These are phyloP conservation scores for Stagonosporopsis chrysanthemi DNA, from an alignment of 2,329 filamentous ascomycete species.

Conservation along the genomic window DNA sequence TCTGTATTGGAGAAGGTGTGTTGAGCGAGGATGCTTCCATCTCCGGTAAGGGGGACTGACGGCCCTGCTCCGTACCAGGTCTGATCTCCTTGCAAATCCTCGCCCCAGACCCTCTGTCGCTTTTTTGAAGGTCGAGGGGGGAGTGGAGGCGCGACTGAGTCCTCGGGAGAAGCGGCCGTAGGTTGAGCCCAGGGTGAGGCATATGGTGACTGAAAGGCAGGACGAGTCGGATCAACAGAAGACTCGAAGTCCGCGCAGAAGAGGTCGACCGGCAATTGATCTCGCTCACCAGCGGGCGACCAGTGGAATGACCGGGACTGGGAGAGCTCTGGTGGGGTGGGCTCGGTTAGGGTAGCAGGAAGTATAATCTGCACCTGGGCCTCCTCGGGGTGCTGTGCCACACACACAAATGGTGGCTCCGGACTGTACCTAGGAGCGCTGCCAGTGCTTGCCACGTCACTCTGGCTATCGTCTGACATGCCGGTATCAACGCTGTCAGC, in stretches of 20 bases:
- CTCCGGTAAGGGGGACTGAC: neutral
- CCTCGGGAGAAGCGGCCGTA: neutral
- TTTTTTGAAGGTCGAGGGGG: constrained; percentile 26
- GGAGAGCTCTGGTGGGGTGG: neutral
- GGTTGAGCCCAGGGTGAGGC: neutral
- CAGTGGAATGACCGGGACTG: neutral
- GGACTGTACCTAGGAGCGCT: neutral
- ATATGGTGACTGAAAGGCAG: neutral
- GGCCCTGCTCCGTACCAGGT: neutral
- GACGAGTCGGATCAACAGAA: neutral
- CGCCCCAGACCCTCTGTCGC: constrained; percentile 12
- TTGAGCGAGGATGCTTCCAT: neutral
- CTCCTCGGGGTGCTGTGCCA: neutral
- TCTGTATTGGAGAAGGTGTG: neutral
- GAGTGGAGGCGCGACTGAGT: constrained; percentile 20
- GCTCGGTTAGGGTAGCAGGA: neutral
- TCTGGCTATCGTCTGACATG: constrained; percentile 4
- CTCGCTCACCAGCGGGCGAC: neutral
- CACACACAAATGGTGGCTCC: neutral
- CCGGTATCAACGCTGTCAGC: neutral
- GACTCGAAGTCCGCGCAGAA: neutral
- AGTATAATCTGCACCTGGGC: neutral
- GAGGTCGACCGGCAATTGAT: neutral
- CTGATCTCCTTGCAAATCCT: neutral
- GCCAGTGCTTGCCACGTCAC: constrained; percentile 4